phyloP scores from a whole-genome alignment of 352 stramenopile genomes.

The Plasmopara viticola region DNA sequence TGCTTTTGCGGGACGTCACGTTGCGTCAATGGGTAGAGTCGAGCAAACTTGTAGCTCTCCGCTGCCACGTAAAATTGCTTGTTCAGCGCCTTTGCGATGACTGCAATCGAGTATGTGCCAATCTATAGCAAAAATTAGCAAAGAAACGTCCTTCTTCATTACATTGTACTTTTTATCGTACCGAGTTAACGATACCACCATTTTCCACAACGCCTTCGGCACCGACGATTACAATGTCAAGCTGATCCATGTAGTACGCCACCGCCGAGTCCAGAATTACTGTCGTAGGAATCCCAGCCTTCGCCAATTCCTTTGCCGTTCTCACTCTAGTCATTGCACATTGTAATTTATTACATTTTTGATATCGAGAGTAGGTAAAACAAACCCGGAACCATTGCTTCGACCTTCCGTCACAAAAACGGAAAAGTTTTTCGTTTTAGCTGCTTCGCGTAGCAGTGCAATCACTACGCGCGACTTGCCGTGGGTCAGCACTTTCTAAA shows the following conservation, averaged over 20 bases:
- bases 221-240: slow-evolving; percentile 94
- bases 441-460: slow-evolving; percentile 84
- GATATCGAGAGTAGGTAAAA: slow-evolving; percentile 1
- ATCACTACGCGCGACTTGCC: slow-evolving; percentile 91
- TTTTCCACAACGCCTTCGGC: slow-evolving; percentile 97
- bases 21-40: slow-evolving; percentile 97
- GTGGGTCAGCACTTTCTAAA: slow-evolving; percentile 89
- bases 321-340: slow-evolving; percentile 25
- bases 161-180: slow-evolving; percentile 12
- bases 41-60: slow-evolving; percentile 98
- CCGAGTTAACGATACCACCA: slow-evolving; percentile 96
- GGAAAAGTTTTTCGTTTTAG: slow-evolving; percentile 90
- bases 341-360: slow-evolving; percentile 2
- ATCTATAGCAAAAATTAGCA: slow-evolving; percentile 42
- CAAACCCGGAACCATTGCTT: slow-evolving; percentile 85
- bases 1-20: slow-evolving; percentile 87
- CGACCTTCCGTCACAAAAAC: slow-evolving; percentile 92
- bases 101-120: slow-evolving; percentile 92
- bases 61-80: slow-evolving; percentile 98
- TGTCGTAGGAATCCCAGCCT: slow-evolving; percentile 90
- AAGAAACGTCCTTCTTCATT: not conserved
- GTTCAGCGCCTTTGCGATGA: slow-evolving; percentile 92
- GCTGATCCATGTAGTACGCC: slow-evolving; percentile 93
- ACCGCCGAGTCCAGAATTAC: slow-evolving; percentile 95
- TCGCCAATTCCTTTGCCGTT: slow-evolving; percentile 77